phyloP scores from a whole-genome alignment of 1,284 basidiomycete species.

The Moniliophthora roreri region DNA sequence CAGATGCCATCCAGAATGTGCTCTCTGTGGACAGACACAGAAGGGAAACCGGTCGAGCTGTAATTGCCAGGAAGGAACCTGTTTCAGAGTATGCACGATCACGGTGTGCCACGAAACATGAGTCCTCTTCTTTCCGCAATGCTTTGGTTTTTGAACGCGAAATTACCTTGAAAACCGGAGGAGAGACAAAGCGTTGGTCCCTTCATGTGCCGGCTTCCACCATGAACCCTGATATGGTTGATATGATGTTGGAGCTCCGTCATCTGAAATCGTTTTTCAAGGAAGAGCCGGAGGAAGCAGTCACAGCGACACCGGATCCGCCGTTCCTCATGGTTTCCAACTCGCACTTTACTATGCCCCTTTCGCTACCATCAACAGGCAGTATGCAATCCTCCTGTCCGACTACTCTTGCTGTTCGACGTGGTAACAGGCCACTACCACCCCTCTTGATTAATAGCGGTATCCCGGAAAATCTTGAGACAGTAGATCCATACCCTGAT shows the following conservation, averaged over 20 bases:
- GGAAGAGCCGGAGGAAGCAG: constrained; percentile 22
- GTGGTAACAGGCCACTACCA: constrained; percentile 48
- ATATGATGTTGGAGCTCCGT: constrained; percentile 39
- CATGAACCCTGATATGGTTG: constrained; percentile 40
- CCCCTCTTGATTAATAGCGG: constrained; percentile 36
- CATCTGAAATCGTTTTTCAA: constrained; percentile 38
- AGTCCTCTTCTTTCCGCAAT: constrained; percentile 22
- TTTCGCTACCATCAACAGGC: constrained; percentile 39
- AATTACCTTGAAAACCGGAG: constrained; percentile 28
- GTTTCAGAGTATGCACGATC: constrained; percentile 8
- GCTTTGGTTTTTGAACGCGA: constrained; percentile 36
- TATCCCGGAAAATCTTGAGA: constrained; percentile 18
- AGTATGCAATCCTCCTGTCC: constrained; percentile 3
- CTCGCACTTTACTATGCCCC: constrained; percentile 44
- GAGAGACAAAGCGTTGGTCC: constrained; percentile 31
- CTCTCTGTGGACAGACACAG: constrained; percentile 23
- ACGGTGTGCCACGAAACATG: constrained; percentile 18
- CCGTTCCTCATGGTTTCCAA: constrained; percentile 56
- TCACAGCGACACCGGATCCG: constrained; percentile 23
- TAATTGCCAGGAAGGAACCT: constrained; percentile 8
- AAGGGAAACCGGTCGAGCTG: background rate
- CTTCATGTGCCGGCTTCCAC: constrained; percentile 33
- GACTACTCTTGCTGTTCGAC: constrained; percentile 43
- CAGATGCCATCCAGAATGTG: constrained; percentile 34
- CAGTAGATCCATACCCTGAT: constrained; percentile 48